A percentile compares a stretch with the other conserved stretches of the same genome.
These are phyloP conservation scores for Nymphaea colorata DNA, from an alignment of 164 flowering plant genomes.

Conservation along the genomic window DNA sequence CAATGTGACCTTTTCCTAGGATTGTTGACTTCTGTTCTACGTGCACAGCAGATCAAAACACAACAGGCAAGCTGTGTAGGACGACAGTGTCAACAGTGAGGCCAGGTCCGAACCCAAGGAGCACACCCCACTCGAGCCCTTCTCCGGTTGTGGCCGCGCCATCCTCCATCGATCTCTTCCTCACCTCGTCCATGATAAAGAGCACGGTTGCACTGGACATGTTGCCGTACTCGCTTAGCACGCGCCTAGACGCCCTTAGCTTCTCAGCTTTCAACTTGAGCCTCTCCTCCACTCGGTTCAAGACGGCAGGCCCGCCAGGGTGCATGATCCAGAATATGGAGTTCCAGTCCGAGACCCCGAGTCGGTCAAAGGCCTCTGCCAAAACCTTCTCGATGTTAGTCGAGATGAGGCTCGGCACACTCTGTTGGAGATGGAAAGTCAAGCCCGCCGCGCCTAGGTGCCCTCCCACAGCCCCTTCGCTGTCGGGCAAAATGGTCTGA, in stretches of 20 bases:
- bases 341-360: slow-evolving; percentile 39
- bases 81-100: slow-evolving; percentile 19
- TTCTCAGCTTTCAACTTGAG: slow-evolving; percentile 26
- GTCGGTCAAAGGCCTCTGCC: slow-evolving; percentile 27
- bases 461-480: slow-evolving; percentile 32
- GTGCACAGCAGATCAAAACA: too few relatives aligned
- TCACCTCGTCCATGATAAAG: slow-evolving; percentile 17
- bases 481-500: slow-evolving; percentile 35
- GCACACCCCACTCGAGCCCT: slow-evolving; percentile 20
- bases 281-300: slow-evolving; percentile 28
- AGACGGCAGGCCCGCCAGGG: slow-evolving; percentile 38
- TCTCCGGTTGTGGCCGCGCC: slow-evolving; percentile 12
- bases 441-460: slow-evolving; percentile 36
- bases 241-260: slow-evolving; percentile 26
- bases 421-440: slow-evolving; percentile 32
- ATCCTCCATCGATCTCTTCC: slow-evolving; percentile 11
- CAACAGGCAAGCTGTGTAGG: slow-evolving; percentile 5
- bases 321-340: slow-evolving; percentile 35
- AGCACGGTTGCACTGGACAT: slow-evolving; percentile 18
- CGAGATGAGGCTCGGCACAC: slow-evolving; percentile 33
- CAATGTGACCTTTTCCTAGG: too few relatives aligned
- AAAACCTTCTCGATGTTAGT: slow-evolving; percentile 33
- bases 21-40: too few relatives aligned
- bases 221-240: slow-evolving; percentile 21
- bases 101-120: slow-evolving; percentile 19